These are phyloP conservation scores for Globisporangium splendens DNA, from an alignment of 352 stramenopile species.

Conservation along the genomic window DNA sequence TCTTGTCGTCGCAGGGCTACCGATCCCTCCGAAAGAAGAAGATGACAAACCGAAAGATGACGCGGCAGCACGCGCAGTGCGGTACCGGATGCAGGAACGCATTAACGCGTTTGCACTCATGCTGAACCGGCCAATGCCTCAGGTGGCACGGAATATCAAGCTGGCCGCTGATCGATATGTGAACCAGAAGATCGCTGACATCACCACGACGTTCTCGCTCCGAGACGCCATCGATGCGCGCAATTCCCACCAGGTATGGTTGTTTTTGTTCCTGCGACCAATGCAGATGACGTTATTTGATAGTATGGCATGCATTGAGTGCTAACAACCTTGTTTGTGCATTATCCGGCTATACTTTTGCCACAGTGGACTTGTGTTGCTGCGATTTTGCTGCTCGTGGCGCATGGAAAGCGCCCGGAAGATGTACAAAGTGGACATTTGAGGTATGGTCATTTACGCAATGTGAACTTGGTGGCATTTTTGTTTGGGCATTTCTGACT, in stretches of 20 bases:
- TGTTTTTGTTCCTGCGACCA: not conserved
- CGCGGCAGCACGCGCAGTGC: conserved; percentile 34
- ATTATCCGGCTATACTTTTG: conserved; percentile 1
- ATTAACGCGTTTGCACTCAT: conserved; percentile 69
- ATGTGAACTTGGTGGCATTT: not conserved
- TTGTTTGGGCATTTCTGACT: not conserved
- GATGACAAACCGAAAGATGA: conserved; percentile 20
- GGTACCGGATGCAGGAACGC: conserved; percentile 53
- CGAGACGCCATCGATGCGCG: conserved; percentile 62
- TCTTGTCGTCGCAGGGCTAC: conserved; percentile 40
- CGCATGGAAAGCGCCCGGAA: conserved; percentile 39
- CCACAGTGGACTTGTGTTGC: conserved; percentile 64
- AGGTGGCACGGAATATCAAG: conserved; percentile 45
- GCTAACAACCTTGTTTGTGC: conserved; percentile 3
- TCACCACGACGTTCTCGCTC: conserved; percentile 57
- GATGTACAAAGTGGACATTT: conserved; percentile 36
- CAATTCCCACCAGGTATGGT: conserved; percentile 51
- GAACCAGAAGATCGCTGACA: conserved; percentile 48
- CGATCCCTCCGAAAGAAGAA: conserved; percentile 16
- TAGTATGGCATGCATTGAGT: not conserved
- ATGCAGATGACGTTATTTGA: not conserved
- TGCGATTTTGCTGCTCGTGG: conserved; percentile 62
- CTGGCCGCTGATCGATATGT: conserved; percentile 50
- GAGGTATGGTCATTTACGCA: conserved; percentile 24
- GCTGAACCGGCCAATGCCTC: conserved; percentile 45